Evolutionary conservation across 495 filamentous ascomycete genomes (phyloP).

Genomic region (Aspergillus mulundensis): DNA sequence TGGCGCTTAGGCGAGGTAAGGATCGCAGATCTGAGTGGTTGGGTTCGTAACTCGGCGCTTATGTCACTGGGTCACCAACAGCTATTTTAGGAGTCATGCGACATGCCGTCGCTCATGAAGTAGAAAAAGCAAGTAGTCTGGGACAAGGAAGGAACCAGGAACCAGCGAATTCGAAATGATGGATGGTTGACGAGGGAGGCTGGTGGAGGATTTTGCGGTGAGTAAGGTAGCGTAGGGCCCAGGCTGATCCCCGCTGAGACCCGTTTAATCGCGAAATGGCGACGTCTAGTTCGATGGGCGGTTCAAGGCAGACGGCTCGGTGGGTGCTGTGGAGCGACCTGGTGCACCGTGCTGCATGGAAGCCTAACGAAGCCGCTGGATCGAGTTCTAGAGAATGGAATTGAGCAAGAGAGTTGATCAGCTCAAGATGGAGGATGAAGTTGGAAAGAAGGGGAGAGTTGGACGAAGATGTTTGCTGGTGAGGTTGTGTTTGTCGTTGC

Average conservation of each 20-base stretch:
- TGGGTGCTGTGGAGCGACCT: slow-evolving; percentile 11
- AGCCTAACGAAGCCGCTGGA: slow-evolving; percentile 15
- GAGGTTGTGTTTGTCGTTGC: slow-evolving; percentile 2
- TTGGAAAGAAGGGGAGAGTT: neutral
- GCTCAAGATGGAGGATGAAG: slow-evolving; percentile 8
- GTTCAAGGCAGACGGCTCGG: neutral
- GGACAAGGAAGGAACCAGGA: slow-evolving; percentile 11
- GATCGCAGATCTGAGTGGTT: slow-evolving; percentile 24
- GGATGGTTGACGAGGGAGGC: slow-evolving; percentile 5
- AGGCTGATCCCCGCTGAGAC: slow-evolving; percentile 18
- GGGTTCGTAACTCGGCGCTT: slow-evolving; percentile 21
- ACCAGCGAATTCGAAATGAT: slow-evolving; percentile 13
- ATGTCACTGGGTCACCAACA: slow-evolving; percentile 22
- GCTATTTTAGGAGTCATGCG: slow-evolving; percentile 21
- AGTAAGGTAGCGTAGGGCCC: slow-evolving; percentile 10
- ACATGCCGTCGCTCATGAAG: slow-evolving; percentile 22
- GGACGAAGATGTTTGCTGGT: slow-evolving; percentile 1
- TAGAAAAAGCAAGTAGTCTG: slow-evolving; percentile 5
- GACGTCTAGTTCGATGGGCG: slow-evolving; percentile 5
- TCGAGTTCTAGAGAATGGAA: neutral
- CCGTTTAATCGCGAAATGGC: slow-evolving; percentile 10
- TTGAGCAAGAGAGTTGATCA: neutral
- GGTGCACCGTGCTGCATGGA: slow-evolving; percentile 23
- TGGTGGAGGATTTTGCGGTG: slow-evolving; percentile 22
- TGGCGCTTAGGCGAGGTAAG: slow-evolving; percentile 34